Conservation (phyloP, 257 asterid species). For the Nicotiana knightiana region DNA sequence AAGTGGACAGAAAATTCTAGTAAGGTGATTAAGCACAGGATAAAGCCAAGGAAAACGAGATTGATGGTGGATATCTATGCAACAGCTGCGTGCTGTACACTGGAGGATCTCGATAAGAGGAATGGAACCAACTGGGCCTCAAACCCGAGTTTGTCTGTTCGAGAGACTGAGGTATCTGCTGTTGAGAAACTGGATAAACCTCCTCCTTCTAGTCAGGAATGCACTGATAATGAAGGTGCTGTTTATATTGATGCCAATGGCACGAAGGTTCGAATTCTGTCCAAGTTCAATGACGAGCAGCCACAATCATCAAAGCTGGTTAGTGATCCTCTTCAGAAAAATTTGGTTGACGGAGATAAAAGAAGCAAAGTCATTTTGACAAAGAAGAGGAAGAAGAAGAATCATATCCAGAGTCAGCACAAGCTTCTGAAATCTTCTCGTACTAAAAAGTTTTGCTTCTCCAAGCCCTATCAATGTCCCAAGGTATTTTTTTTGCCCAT, state of each 20-base stretch:
- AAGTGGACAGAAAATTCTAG: slow-evolving; percentile 39
- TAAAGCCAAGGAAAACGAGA: slow-evolving; percentile 64
- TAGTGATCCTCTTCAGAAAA: slow-evolving; percentile 28
- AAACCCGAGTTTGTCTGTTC: slow-evolving; percentile 26
- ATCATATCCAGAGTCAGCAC: slow-evolving; percentile 29
- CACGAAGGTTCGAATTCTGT: slow-evolving; percentile 68
- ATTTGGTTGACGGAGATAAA: slow-evolving; percentile 33
- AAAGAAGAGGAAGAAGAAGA: slow-evolving; percentile 53
- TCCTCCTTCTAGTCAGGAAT: slow-evolving; percentile 31
- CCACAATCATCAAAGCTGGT: slow-evolving; percentile 18
- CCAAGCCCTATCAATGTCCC: slow-evolving; percentile 15
- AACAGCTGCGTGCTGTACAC: slow-evolving; percentile 58
- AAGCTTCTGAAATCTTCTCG: slow-evolving; percentile 39
- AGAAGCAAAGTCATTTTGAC: slow-evolving; percentile 29
- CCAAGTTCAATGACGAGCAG: slow-evolving; percentile 44
- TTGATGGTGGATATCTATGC: slow-evolving; percentile 68
- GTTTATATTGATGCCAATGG: slow-evolving; percentile 82
- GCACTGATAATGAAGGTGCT: slow-evolving; percentile 42
- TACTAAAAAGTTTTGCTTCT: slow-evolving; percentile 30
- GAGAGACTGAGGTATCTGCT: slow-evolving; percentile 31
- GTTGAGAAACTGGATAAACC: slow-evolving; percentile 22
- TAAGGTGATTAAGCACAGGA: slow-evolving; percentile 55
- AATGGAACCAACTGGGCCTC: slow-evolving; percentile 81
- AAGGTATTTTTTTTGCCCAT: slow-evolving; percentile 28
- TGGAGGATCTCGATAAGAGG: slow-evolving; percentile 92